Evolutionary conservation across 2,329 filamentous ascomycete species (phyloP).

Genomic region (Sphaerulina musiva): DNA sequence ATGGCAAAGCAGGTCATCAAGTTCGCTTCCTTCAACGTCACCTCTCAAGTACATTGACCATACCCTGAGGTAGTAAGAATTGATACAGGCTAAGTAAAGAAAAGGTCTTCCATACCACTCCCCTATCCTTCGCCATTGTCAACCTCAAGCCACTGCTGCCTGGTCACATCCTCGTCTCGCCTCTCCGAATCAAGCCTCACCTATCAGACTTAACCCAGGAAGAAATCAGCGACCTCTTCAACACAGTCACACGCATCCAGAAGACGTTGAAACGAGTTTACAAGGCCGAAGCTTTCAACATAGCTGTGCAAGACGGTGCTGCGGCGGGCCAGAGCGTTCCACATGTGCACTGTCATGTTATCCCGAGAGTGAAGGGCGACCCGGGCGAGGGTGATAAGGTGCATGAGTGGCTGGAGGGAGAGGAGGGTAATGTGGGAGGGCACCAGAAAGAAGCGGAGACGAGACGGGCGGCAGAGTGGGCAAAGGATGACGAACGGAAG

Average conservation of each 20-base stretch:
- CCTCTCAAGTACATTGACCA: constrained; percentile 35
- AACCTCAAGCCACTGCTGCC: constrained; percentile 93
- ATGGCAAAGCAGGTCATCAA: constrained; percentile 32
- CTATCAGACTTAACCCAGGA: constrained; percentile 64
- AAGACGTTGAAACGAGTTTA: constrained; percentile 61
- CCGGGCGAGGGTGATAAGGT: constrained; percentile 63
- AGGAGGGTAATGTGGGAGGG: constrained; percentile 75
- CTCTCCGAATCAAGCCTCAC: constrained; percentile 58
- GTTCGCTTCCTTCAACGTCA: constrained; percentile 42
- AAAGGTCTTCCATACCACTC: constrained; percentile 80
- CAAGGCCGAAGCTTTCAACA: constrained; percentile 71
- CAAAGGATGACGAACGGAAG: constrained; percentile 59
- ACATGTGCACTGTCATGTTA: constrained; percentile 89
- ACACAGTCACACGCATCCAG: constrained; percentile 68
- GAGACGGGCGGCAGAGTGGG: constrained; percentile 49
- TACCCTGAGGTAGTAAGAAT: background rate
- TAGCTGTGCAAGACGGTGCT: constrained; percentile 87
- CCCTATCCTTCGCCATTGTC: constrained; percentile 76
- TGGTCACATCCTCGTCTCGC: constrained; percentile 87
- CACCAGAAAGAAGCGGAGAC: constrained; percentile 55
- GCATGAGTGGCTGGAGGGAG: constrained; percentile 74
- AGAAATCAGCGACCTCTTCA: constrained; percentile 80
- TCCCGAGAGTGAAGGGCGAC: constrained; percentile 61
- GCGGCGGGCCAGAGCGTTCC: constrained; percentile 90
- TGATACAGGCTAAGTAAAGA: constrained; percentile 13